phyloP scores from a whole-genome alignment of 78 protist genomes.

The Dictyostelium intermedium region DNA sequence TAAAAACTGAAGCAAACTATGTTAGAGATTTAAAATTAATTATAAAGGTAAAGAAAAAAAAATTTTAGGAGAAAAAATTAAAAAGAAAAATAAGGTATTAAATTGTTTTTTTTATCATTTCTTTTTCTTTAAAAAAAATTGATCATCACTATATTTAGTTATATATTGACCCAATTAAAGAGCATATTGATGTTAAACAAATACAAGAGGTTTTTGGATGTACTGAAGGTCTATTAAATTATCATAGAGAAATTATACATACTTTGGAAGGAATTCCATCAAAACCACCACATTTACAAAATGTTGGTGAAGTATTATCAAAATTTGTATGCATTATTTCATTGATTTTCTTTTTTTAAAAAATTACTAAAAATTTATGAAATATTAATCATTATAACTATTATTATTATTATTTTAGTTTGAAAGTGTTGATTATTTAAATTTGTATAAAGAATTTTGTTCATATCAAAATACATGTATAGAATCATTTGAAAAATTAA shows the following conservation, averaged over 20 bases:
- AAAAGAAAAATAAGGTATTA: neutral
- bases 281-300: constrained; percentile 30
- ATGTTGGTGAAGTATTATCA: constrained; percentile 57
- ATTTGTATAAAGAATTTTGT: constrained; percentile 46
- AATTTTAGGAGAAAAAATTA: neutral
- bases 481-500: constrained; percentile 51
- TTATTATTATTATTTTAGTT: constrained; percentile 8
- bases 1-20: constrained; percentile 68
- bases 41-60: neutral
- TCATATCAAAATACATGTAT: constrained; percentile 36
- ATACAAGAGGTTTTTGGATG: constrained; percentile 58
- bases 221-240: constrained; percentile 18
- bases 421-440: constrained; percentile 32
- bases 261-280: constrained; percentile 31
- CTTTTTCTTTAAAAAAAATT: too few species aligned
- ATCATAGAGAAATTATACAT: constrained; percentile 42
- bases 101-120: too few species aligned
- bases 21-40: constrained; percentile 67
- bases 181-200: constrained; percentile 20
- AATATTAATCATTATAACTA: neutral
- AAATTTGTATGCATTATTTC: constrained; percentile 45
- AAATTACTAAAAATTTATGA: too few species aligned
- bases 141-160: neutral
- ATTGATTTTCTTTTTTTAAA: too few species aligned
- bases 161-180: constrained; percentile 49